Percentiles rank a stretch among this genome's conserved stretches.
phyloP scores from a whole-genome alignment of 352 stramenopile genomes.

The Phytopythium montanum region DNA sequence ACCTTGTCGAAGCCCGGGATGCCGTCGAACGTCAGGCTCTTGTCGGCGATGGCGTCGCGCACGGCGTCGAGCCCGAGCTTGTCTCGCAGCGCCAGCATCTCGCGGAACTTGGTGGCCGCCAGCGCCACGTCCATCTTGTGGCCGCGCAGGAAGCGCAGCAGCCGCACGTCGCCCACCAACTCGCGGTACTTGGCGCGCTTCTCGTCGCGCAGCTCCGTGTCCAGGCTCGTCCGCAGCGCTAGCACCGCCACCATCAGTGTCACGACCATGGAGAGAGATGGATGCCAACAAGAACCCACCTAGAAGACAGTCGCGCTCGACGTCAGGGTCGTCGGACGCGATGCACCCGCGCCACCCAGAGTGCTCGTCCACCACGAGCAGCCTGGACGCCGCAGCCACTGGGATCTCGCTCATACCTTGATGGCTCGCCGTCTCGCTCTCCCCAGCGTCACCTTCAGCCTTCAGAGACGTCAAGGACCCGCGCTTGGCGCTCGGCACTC shows the following conservation, averaged over 20 bases:
- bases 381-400: conserved; percentile 45
- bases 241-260: background rate
- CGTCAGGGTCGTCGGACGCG: conserved; percentile 50
- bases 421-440: background rate
- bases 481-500: conserved; percentile 10
- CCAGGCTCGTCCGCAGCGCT: conserved; percentile 58
- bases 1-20: conserved; percentile 61
- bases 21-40: conserved; percentile 31
- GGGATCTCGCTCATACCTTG: conserved; percentile 56
- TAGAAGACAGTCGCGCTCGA: conserved; percentile 57
- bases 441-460: background rate
- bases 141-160: conserved; percentile 68
- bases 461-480: background rate
- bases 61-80: conserved; percentile 59
- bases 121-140: conserved; percentile 71
- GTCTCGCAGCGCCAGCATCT: conserved; percentile 60
- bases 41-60: conserved; percentile 44
- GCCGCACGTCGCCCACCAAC: conserved; percentile 52
- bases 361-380: conserved; percentile 57
- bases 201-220: conserved; percentile 51
- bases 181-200: conserved; percentile 34
- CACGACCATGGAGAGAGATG: background rate
- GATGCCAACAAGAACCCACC: conserved; percentile 20
- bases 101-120: conserved; percentile 55
- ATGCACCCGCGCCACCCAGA: conserved; percentile 66